phyloP scores from a whole-genome alignment of 768 basidiomycete species.

The Neoboletus brunneissimus region DNA sequence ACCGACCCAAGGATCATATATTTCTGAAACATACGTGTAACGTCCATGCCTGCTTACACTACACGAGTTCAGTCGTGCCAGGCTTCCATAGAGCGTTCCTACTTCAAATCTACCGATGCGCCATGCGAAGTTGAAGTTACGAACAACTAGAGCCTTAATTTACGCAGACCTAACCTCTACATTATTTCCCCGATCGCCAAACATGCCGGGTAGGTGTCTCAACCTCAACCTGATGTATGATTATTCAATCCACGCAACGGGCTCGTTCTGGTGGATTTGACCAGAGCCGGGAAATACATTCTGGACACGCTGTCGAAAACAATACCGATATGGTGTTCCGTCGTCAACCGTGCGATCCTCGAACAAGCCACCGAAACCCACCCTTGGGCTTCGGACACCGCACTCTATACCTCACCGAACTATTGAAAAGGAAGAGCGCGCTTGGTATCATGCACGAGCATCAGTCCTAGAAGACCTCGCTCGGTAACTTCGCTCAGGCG shows the following conservation, averaged over 20 bases:
- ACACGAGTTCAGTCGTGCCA: too few relatives aligned
- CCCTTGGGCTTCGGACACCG: constrained; percentile 47
- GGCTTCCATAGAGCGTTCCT: constrained; percentile 42
- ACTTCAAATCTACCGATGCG: constrained; percentile 94
- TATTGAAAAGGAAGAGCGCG: too few relatives aligned
- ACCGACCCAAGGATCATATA: too few relatives aligned
- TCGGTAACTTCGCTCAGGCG: too few relatives aligned
- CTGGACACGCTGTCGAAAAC: constrained; percentile 95
- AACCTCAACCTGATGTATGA: not conserved
- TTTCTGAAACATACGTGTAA: too few relatives aligned
- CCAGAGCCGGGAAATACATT: constrained; percentile 87
- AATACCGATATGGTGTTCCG: constrained; percentile 91
- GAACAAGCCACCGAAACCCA: constrained; percentile 2
- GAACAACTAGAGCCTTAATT: constrained; percentile 80
- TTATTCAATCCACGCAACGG: constrained; percentile 36
- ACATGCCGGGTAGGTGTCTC: constrained; percentile 50
- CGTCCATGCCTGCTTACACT: too few relatives aligned
- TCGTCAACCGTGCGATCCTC: constrained; percentile 67
- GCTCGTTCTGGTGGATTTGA: constrained; percentile 87
- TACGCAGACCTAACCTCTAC: constrained; percentile 81
- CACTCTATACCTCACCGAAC: constrained; percentile 75
- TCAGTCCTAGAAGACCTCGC: too few relatives aligned
- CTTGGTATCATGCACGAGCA: too few relatives aligned
- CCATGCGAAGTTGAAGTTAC: too few relatives aligned
- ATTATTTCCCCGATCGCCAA: constrained; percentile 57